These are phyloP conservation scores for Solanum neorickii DNA, from an alignment of 257 asterid genomes.

Conservation along the genomic window DNA sequence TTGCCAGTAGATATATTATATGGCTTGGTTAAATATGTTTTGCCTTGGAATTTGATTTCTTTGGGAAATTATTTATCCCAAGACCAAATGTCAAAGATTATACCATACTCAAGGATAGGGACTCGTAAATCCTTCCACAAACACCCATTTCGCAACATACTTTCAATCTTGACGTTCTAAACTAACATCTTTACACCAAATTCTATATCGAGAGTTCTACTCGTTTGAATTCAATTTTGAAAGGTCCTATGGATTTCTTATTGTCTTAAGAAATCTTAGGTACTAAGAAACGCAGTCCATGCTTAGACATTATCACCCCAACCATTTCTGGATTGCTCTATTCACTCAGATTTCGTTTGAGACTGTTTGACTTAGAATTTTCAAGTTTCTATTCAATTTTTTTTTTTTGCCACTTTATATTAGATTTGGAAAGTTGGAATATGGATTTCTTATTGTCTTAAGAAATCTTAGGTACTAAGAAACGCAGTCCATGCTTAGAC, in stretches of 20 bases:
- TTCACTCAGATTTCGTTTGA: background rate
- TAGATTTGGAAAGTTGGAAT: too few species aligned
- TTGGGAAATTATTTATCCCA: background rate
- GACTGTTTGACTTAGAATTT: too few species aligned
- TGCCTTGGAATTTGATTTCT: background rate
- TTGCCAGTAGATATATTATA: background rate
- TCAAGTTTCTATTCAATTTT: background rate
- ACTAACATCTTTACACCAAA: background rate
- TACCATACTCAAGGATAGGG: background rate
- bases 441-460: background rate
- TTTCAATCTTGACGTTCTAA: background rate
- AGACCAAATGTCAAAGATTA: background rate
- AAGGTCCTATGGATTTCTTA: background rate
- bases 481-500: fast-evolving
- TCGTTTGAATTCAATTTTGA: fast-evolving
- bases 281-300: background rate
- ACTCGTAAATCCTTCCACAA: background rate
- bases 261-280: background rate
- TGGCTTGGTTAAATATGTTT: background rate
- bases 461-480: background rate
- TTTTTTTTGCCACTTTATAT: background rate
- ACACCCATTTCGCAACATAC: background rate
- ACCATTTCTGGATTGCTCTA: background rate
- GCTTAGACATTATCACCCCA: background rate
- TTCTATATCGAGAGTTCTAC: too few species aligned